These are phyloP conservation scores for Talaromyces sp. DNA, from an alignment of 2,329 filamentous ascomycete genomes.

Conservation along the genomic window DNA sequence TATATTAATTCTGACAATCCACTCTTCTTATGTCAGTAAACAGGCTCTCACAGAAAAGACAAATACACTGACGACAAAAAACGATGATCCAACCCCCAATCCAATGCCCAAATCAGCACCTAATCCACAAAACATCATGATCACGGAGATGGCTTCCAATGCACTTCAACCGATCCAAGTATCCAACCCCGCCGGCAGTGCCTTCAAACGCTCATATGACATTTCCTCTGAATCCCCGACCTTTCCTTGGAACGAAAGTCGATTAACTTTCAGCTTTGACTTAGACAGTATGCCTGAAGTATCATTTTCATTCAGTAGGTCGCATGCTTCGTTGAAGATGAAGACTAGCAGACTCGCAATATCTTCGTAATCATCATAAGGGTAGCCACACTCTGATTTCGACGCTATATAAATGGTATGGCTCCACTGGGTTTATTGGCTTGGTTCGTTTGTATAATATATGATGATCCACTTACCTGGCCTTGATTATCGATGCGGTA, in stretches of 20 bases:
- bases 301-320: neutral
- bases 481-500: constrained; percentile 8
- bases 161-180: constrained; percentile 6
- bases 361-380: constrained; percentile 3
- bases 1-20: constrained; percentile 21
- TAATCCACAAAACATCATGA: neutral
- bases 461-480: neutral
- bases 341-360: constrained; percentile 4
- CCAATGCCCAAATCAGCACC: neutral
- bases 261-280: neutral
- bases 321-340: constrained; percentile 5
- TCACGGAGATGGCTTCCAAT: neutral
- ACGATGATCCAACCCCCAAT: neutral
- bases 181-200: neutral
- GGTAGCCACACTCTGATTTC: neutral
- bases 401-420: neutral
- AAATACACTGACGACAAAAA: neutral
- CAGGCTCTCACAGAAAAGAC: constrained; percentile 1
- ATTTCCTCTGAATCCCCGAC: neutral
- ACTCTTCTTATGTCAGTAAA: constrained; percentile 5
- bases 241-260: neutral
- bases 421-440: constrained; percentile 2
- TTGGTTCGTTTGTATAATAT: neutral
- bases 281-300: neutral
- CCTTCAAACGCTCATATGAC: neutral